A percentile compares a stretch with the other conserved stretches of the same genome.
Evolutionary conservation across 805 yeast species (phyloP).

Genomic region (Teunomyces kruisii): DNA sequence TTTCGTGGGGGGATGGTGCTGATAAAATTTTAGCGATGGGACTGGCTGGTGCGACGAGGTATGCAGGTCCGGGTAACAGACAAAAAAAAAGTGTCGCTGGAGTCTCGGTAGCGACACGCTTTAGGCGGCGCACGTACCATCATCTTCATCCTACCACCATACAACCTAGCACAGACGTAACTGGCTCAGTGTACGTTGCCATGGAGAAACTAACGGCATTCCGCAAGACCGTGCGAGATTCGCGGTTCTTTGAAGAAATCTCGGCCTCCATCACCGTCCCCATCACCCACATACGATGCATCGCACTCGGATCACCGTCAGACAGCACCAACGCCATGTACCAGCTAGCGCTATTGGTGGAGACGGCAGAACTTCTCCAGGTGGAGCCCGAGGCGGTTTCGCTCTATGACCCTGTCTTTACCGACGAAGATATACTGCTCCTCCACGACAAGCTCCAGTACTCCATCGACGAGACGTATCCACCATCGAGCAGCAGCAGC

Average conservation of each 20-base stretch:
- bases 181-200: no score
- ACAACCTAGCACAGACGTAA: no score
- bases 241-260: not conserved
- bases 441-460: slow-evolving; percentile 14
- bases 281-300: slow-evolving; percentile 49
- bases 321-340: slow-evolving; percentile 59
- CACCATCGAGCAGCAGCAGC: no score
- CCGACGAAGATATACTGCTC: slow-evolving; percentile 39
- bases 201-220: not conserved
- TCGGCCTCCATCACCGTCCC: not conserved
- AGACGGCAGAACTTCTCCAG: slow-evolving; percentile 29
- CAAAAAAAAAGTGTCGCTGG: no score
- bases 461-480: slow-evolving; percentile 16
- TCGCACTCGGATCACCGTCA: slow-evolving; percentile 70
- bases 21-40: slow-evolving; percentile 2
- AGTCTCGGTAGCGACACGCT: no score
- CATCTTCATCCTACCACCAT: not conserved
- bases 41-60: not conserved
- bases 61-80: not conserved
- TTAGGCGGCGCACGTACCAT: not conserved
- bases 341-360: slow-evolving; percentile 61
- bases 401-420: slow-evolving; percentile 66
- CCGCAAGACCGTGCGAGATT: slow-evolving; percentile 1
- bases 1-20: not conserved
- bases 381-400: slow-evolving; percentile 30